A percentile compares a stretch with the other conserved stretches of the same genome.
These are phyloP conservation scores for Begonia masoniana DNA, from an alignment of 306 rosid genomes.

Conservation along the genomic window DNA sequence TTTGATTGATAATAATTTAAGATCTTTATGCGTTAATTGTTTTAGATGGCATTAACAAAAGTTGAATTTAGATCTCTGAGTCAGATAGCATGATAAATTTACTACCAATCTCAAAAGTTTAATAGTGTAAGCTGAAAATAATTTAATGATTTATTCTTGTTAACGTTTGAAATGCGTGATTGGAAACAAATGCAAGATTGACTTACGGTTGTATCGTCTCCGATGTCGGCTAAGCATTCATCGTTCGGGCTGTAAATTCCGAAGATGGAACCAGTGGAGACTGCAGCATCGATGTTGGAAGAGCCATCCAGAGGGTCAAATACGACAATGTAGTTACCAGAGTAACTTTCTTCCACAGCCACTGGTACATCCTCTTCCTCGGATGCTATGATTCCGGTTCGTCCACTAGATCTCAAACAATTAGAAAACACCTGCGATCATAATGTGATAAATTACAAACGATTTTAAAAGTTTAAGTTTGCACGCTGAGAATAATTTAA, in stretches of 20 bases:
- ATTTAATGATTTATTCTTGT: no score
- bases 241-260: slow-evolving; percentile 96
- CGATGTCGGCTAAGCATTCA: slow-evolving; percentile 67
- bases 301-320: slow-evolving; percentile 98
- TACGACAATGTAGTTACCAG: slow-evolving; percentile 91
- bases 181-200: not conserved
- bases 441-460: no score
- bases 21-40: no score
- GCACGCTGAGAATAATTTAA: no score
- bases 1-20: no score
- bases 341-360: slow-evolving; percentile 97
- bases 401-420: slow-evolving; percentile 92
- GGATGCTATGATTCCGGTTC: slow-evolving; percentile 96
- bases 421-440: slow-evolving; percentile 67
- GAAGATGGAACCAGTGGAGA: slow-evolving; percentile 93
- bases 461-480: not conserved
- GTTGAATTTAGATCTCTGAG: no score
- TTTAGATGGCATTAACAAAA: no score
- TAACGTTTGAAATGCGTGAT: not conserved
- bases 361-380: slow-evolving; percentile 99
- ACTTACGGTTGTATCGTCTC: slow-evolving; percentile 56
- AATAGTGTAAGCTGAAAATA: no score
- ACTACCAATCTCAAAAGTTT: no score
- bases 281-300: slow-evolving; percentile 93
- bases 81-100: no score